Evolutionary conservation across 495 filamentous ascomycete species (phyloP), one percentile per base, ranked within the genome.

Genomic region (Tuber microsphaerosporum): DNA sequence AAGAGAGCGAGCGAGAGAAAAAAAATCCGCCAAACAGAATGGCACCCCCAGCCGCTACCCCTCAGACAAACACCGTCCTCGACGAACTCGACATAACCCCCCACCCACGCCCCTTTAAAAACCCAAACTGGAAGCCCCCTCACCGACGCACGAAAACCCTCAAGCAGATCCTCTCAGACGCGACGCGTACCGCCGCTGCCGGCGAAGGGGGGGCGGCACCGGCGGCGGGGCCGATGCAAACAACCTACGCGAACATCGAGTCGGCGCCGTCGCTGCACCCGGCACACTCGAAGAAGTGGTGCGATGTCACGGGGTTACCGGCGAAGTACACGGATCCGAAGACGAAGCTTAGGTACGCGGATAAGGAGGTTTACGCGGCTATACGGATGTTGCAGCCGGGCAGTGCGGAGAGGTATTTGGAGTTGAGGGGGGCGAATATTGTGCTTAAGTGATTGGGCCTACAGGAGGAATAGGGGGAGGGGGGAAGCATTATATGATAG

Each of bases 111-210:
- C 92, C 89, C 74, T 98, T 96, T 87, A 93, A 95, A 78, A 97
- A 93, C 82, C 86, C 91, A 0, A 84, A 90, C 82, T 99, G 94
- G 94, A 93, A 91, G 77, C 92, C 96, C 26, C 92, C 94, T 74
- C 91, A 93, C 84, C 93, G 95, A 20, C 93, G 95, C 84, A 98
- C 97, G 87, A 97, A 97, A 86, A 97, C 96, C 82, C 90, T 98
- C 84, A 98, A 98, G 84, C 92, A 97, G 82, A 93, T 98, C 75
- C 87, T 99, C 76, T 90, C 93, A n/a, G 95, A 99, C 79, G 92
- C 90, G 42, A 87, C 91, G 37, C 90, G 93, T 51, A 94, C 93
- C 81, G 93, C 97, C 85, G 92, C 92, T 12, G 92, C 91, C 7
- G 88, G 2, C 85, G 88, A 46, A 82, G 83, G 16, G 82, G 85